Percentiles rank a stretch among this genome's conserved stretches.
Evolutionary conservation across 495 filamentous ascomycete species (phyloP).

Genomic region (Xylaria palmicola): DNA sequence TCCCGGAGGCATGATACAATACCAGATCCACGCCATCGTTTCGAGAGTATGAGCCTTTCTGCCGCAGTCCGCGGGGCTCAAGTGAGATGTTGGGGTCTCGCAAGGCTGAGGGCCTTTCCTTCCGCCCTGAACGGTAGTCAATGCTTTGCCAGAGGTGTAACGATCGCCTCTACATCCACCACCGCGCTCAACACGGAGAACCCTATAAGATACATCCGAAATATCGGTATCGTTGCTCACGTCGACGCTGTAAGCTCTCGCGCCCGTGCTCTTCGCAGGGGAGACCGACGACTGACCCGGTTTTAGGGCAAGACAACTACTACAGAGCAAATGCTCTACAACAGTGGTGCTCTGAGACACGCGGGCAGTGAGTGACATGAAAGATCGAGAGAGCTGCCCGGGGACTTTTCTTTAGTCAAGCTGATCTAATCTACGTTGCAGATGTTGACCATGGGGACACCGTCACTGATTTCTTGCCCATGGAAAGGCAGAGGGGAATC

Average conservation of each 20-base stretch:
- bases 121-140: conserved; percentile 7
- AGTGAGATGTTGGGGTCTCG: conserved; percentile 21
- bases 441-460: conserved; percentile 98
- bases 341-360: conserved; percentile 83
- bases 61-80: conserved; percentile 25
- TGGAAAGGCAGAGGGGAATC: conserved; percentile 90
- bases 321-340: conserved; percentile 98
- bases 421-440: conserved; percentile 33
- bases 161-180: no score
- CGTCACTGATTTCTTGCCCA: conserved; percentile 94
- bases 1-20: not conserved
- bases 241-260: conserved; percentile 78
- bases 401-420: not conserved
- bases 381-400: no score
- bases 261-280: not conserved
- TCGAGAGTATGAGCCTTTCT: conserved; percentile 28
- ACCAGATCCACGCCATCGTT: not conserved
- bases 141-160: conserved; percentile 10
- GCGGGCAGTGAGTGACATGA: conserved; percentile 68
- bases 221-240: conserved; percentile 99
- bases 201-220: conserved; percentile 61
- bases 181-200: conserved; percentile 28
- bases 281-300: not conserved
- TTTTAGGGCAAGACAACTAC: conserved; percentile 93
- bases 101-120: conserved; percentile 13